Evolutionary conservation across 345 rosid genomes (phyloP).

Genomic region (Lepidium didymum): DNA sequence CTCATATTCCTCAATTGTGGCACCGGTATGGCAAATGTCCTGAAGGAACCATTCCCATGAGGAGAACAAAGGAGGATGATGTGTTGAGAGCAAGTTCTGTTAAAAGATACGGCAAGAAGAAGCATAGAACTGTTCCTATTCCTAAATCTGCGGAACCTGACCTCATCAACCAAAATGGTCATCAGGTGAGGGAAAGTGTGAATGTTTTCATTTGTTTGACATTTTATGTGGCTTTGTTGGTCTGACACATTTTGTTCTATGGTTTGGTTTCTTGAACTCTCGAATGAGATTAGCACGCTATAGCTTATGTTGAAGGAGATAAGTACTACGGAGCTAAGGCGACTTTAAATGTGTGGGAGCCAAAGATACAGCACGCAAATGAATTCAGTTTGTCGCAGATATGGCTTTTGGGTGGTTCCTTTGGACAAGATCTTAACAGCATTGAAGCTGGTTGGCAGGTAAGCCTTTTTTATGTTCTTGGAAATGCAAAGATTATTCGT

Average conservation of each 20-base stretch:
- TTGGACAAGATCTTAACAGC: slow-evolving; percentile 97
- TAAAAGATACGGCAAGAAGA: slow-evolving; percentile 77
- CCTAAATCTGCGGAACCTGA: slow-evolving; percentile 89
- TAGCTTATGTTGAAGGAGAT: slow-evolving; percentile 91
- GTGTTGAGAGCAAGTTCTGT: slow-evolving; percentile 67
- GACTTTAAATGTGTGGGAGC: slow-evolving; percentile 97
- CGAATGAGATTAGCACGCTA: slow-evolving; percentile 63
- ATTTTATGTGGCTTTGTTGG: slow-evolving; percentile 4
- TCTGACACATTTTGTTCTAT: neutral
- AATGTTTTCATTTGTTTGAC: neutral
- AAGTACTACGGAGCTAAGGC: slow-evolving; percentile 92
- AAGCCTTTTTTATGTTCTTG: neutral
- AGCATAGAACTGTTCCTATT: slow-evolving; percentile 57
- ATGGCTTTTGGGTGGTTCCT: slow-evolving; percentile 95
- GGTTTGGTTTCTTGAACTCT: neutral
- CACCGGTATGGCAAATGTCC: slow-evolving; percentile 62
- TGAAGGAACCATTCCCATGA: slow-evolving; percentile 55
- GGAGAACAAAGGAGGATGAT: slow-evolving; percentile 62
- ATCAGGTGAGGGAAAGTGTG: slow-evolving; percentile 48
- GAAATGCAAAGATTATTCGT: neutral
- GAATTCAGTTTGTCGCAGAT: slow-evolving; percentile 97
- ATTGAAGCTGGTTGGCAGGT: slow-evolving; percentile 99
- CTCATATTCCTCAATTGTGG: slow-evolving; percentile 73
- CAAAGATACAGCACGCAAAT: slow-evolving; percentile 77
- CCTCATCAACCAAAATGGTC: slow-evolving; percentile 78